Evolutionary conservation across 352 stramenopile species (phyloP).

Genomic region (Globisporangium ultimum): DNA sequence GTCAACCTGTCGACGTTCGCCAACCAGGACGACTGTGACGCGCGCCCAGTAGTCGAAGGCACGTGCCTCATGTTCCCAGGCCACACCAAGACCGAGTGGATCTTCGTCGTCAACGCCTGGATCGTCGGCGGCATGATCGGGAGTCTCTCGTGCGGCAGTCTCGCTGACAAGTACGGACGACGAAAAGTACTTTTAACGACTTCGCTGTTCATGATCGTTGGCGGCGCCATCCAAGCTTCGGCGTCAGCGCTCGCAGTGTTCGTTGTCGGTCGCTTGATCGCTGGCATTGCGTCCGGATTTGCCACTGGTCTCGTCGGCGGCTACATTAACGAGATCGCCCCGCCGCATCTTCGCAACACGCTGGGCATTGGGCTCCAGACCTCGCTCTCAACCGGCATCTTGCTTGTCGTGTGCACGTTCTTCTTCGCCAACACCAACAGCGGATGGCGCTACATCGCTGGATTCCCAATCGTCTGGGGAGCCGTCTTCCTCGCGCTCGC

Average conservation of each 20-base stretch:
- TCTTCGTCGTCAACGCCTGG: conserved; percentile 48
- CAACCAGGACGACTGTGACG: conserved; percentile 33
- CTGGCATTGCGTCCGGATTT: conserved; percentile 38
- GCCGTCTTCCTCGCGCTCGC: conserved; percentile 29
- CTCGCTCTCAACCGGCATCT: conserved; percentile 37
- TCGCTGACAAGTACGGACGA: conserved; percentile 44
- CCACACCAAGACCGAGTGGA: conserved; percentile 52
- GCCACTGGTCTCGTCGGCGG: conserved; percentile 28
- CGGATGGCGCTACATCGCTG: conserved; percentile 55
- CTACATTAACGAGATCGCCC: conserved; percentile 52
- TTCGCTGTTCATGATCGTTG: conserved; percentile 37
- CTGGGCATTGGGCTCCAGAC: conserved; percentile 44
- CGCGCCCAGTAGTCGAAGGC: conserved; percentile 27
- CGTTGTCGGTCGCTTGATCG: conserved; percentile 36
- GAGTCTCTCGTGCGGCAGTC: conserved; percentile 25
- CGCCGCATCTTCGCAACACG: conserved; percentile 32
- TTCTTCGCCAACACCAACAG: conserved; percentile 42
- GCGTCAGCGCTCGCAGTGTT: conserved; percentile 27
- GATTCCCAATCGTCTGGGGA: conserved; percentile 34
- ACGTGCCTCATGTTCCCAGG: conserved; percentile 63
- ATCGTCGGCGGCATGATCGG: conserved; percentile 55
- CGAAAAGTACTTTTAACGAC: conserved; percentile 28
- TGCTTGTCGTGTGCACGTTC: conserved; percentile 42
- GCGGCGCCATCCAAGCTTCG: conserved; percentile 25
- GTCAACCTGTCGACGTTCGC: conserved; percentile 49